These are phyloP conservation scores for Aspergillus spinulosporus DNA, from an alignment of 2,329 filamentous ascomycete genomes.

Conservation along the genomic window DNA sequence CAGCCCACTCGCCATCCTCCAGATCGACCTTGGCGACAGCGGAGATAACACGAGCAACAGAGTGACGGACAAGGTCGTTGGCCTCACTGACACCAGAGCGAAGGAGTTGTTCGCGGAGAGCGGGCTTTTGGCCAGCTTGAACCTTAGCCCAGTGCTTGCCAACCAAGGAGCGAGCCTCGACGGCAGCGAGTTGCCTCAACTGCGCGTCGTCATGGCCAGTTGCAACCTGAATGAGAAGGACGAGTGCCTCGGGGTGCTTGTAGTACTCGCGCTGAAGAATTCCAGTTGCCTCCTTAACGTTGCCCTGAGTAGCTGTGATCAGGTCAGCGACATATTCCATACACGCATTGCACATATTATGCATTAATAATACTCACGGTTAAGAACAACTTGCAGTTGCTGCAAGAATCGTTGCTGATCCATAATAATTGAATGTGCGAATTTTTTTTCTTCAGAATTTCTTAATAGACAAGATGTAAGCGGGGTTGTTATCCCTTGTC, in stretches of 20 bases:
- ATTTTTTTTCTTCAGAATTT: constrained; percentile 5
- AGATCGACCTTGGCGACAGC: constrained; percentile 84
- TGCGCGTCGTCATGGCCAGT: constrained; percentile 71
- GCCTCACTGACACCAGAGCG: constrained; percentile 80
- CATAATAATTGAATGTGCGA: constrained; percentile 52
- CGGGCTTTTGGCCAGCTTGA: constrained; percentile 71
- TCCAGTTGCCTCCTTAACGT: constrained; percentile 85
- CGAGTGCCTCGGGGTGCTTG: constrained; percentile 78
- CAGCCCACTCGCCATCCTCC: constrained; percentile 79
- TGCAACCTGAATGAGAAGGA: constrained; percentile 84
- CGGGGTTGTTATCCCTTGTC: constrained; percentile 21
- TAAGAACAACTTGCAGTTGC: constrained; percentile 82
- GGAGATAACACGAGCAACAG: constrained; percentile 82
- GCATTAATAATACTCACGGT: constrained; percentile 62
- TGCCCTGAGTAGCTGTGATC: constrained; percentile 74
- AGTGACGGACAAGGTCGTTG: constrained; percentile 75
- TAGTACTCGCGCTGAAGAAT: constrained; percentile 94
- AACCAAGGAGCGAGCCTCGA: constrained; percentile 82
- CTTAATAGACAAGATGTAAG: constrained; percentile 7
- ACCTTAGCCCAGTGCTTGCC: constrained; percentile 82
- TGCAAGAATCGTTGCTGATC: constrained; percentile 80
- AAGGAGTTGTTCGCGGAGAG: constrained; percentile 79
- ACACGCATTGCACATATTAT: neutral
- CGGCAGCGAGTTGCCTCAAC: constrained; percentile 84
- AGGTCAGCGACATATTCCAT: constrained; percentile 20